These are phyloP conservation scores for Pulveroboletus frians DNA, from an alignment of 768 basidiomycete genomes.

Conservation along the genomic window DNA sequence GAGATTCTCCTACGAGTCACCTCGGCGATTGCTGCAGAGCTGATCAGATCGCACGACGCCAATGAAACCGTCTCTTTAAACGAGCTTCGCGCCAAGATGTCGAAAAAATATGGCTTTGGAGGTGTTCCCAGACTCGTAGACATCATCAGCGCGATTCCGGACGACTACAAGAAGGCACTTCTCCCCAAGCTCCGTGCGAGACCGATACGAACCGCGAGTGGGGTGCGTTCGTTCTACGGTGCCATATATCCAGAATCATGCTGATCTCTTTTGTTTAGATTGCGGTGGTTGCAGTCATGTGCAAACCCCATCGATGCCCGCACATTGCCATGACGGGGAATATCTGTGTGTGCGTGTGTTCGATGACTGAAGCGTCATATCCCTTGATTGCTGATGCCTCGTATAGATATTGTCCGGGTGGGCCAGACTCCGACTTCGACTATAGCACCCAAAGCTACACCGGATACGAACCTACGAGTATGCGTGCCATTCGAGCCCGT, in stretches of 20 bases:
- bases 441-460: conserved; percentile 98
- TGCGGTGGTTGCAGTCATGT: conserved; percentile 99
- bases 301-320: conserved; percentile 98
- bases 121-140: conserved; percentile 93
- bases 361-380: not conserved
- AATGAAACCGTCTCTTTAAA: conserved; percentile 81
- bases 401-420: conserved; percentile 90
- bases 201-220: conserved; percentile 94
- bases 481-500: conserved; percentile 96
- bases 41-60: conserved; percentile 83
- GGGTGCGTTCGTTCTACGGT: conserved; percentile 47
- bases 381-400: conserved; percentile 4
- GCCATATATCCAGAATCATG: not conserved
- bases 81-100: conserved; percentile 77
- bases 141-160: conserved; percentile 97
- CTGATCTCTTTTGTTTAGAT: conserved; percentile 48
- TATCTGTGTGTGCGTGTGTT: conserved; percentile 81
- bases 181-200: conserved; percentile 87
- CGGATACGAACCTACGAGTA: conserved; percentile 95
- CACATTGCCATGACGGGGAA: conserved; percentile 99
- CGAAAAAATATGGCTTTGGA: conserved; percentile 83
- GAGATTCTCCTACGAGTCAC: conserved; percentile 88
- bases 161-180: conserved; percentile 91
- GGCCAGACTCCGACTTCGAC: conserved; percentile 98
- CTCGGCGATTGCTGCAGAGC: conserved; percentile 89